Conservation (phyloP, 1,139 yeast species). For the Tardiomyces digboiensis region DNA sequence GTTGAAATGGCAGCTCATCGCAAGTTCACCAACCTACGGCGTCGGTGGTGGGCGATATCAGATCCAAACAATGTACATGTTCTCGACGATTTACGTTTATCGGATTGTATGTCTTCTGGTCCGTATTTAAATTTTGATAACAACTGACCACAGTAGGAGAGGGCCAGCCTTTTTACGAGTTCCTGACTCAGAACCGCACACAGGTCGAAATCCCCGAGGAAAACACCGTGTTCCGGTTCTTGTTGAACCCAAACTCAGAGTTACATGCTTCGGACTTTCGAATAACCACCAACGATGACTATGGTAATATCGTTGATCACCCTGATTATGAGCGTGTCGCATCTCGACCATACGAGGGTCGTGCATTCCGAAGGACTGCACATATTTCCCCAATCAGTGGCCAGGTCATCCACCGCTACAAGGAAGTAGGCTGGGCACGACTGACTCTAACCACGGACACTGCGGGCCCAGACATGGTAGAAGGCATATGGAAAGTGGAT, state of each 20-base stretch:
- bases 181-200: conserved; percentile 16
- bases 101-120: background rate
- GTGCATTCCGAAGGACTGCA: conserved; percentile 7
- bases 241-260: conserved; percentile 9
- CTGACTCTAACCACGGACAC: conserved; percentile 14
- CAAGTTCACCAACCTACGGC: conserved; percentile 17
- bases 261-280: background rate
- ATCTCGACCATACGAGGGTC: conserved; percentile 7
- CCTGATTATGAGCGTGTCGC: conserved; percentile 22
- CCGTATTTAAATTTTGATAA: conserved; percentile 12
- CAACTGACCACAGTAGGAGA: background rate
- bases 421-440: conserved; percentile 27
- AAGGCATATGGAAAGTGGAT: conserved; percentile 27
- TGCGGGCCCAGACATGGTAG: conserved; percentile 10
- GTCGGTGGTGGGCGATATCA: conserved; percentile 24
- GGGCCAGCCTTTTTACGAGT: conserved; percentile 12
- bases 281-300: conserved; percentile 8
- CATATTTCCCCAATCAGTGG: conserved; percentile 14
- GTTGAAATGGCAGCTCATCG: conserved; percentile 17
- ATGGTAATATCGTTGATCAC: conserved; percentile 15
- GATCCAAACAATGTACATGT: conserved; percentile 16
- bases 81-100: conserved; percentile 2
- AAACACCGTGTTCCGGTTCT: conserved; percentile 18
- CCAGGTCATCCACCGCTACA: conserved; percentile 10
- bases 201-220: conserved; percentile 19